Evolutionary conservation across 169 alveolate genomes (phyloP), one percentile per base, ranked within the genome.

Genomic region (Eimeria falciformis): DNA sequence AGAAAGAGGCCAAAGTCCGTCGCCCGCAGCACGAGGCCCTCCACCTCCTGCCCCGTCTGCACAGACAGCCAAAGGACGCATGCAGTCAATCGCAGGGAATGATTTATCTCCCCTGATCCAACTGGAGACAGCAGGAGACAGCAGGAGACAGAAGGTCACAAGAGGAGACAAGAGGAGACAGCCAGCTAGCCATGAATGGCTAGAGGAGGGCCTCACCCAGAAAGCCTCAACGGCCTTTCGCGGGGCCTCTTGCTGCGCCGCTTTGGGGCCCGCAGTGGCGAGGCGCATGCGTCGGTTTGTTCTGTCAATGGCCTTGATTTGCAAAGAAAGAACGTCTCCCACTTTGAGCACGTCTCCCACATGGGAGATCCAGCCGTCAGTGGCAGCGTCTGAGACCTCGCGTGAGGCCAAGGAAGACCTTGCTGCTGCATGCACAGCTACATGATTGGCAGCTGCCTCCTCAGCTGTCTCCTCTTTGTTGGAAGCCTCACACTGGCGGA

Each of bases 31-130:
- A 82, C 91, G n/a, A 46, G 33, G 12, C 91, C 91, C 65, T 82
- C 91, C 27, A 82, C 91, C 45, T 55, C 91, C 25, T 82, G 91
- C 25, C 91, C 91, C 37, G 62, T 78, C 43, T 62, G 33, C 33
- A 62, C 37, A 12, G 37, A 12, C 73, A 62, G 3, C 0, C 40
- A 33, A 33, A 33, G 40, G 40, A 33, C 40, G 40, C 40, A 33
- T 33, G 40, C 40, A 33, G 40, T 33, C 4, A 33, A 33, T 33
- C 40, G 40, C 40, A 33, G 40, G 40, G 2, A 33, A 33, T 2
- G 2, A 33, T 33, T 33, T 33, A 33, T 0, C 2, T 2, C 40
- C 2, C 2, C 2, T 33, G 4, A 33, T 33, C 40, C 40, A 33
- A 2, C 40, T 1, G 40, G 40, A 33, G 40, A 33, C 40, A 33